These are phyloP conservation scores for Scalesia atractyloides DNA, from an alignment of 129 eudicot species.

Conservation along the genomic window DNA sequence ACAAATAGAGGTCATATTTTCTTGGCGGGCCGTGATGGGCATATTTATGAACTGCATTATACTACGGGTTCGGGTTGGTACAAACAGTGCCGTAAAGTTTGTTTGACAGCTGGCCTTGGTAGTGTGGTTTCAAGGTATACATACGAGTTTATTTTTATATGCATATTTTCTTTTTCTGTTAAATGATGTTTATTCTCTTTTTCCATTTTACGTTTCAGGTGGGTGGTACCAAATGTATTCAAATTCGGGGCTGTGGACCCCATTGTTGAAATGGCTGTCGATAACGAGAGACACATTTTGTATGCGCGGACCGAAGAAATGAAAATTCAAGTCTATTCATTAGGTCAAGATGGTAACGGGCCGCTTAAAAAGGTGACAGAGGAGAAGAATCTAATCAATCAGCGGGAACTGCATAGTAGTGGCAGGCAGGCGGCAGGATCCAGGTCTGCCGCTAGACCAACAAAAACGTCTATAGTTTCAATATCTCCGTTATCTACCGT, in stretches of 20 bases:
- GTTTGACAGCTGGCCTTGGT: slow-evolving; percentile 86
- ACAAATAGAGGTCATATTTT: slow-evolving; percentile 82
- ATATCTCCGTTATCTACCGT: slow-evolving; percentile 88
- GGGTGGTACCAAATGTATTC: slow-evolving; percentile 94
- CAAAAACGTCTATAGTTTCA: slow-evolving; percentile 79
- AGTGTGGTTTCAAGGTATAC: slow-evolving; percentile 85
- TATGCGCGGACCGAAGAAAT: slow-evolving; percentile 95
- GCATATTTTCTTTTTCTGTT: not conserved
- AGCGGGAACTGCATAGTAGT: slow-evolving; percentile 64
- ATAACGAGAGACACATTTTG: slow-evolving; percentile 82
- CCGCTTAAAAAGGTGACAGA: slow-evolving; percentile 92
- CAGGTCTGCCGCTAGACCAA: slow-evolving; percentile 56
- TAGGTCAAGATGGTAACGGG: slow-evolving; percentile 86
- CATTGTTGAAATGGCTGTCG: slow-evolving; percentile 88
- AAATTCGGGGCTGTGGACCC: slow-evolving; percentile 96
- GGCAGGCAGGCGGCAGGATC: slow-evolving; percentile 65
- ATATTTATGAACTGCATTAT: slow-evolving; percentile 85
- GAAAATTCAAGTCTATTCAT: slow-evolving; percentile 84
- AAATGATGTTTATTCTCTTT: slow-evolving; percentile 18
- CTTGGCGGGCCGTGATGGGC: slow-evolving; percentile 97
- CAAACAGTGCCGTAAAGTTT: slow-evolving; percentile 89
- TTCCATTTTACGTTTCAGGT: slow-evolving; percentile 44
- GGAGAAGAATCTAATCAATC: slow-evolving; percentile 82
- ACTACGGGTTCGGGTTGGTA: slow-evolving; percentile 92
- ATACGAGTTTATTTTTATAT: not conserved